Percentiles rank a stretch among this genome's conserved stretches.
These are phyloP conservation scores for Leptographium procerum DNA, from an alignment of 2,329 filamentous ascomycete species.

Conservation along the genomic window DNA sequence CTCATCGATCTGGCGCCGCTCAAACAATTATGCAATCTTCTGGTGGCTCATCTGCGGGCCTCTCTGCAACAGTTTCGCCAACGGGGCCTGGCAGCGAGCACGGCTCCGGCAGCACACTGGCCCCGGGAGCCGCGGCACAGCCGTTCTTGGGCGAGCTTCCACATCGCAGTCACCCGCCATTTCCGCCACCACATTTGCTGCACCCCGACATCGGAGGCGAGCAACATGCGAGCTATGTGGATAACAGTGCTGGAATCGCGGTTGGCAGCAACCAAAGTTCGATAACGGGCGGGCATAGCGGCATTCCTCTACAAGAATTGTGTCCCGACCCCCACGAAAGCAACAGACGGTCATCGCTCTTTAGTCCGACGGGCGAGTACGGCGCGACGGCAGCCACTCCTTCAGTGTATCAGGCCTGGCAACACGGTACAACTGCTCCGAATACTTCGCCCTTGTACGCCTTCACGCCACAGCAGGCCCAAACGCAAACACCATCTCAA, in stretches of 20 bases:
- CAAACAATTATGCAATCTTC: slow-evolving; percentile 23
- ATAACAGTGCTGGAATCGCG: slow-evolving; percentile 21
- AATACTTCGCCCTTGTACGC: slow-evolving; percentile 33
- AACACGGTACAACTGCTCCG: slow-evolving; percentile 28
- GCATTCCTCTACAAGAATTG: slow-evolving; percentile 33
- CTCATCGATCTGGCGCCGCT: slow-evolving; percentile 10
- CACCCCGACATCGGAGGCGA: slow-evolving; percentile 29
- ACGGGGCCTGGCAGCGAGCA: slow-evolving; percentile 23
- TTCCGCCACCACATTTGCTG: slow-evolving; percentile 31
- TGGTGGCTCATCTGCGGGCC: not conserved
- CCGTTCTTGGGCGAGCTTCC: slow-evolving; percentile 32
- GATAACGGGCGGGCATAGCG: slow-evolving; percentile 19
- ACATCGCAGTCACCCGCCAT: slow-evolving; percentile 22
- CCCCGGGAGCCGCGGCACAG: slow-evolving; percentile 8
- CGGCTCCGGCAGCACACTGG: slow-evolving; percentile 16
- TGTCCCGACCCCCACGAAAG: slow-evolving; percentile 32
- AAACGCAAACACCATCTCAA: not conserved
- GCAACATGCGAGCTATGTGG: slow-evolving; percentile 27
- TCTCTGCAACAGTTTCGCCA: slow-evolving; percentile 4
- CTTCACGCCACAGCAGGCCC: slow-evolving; percentile 28
- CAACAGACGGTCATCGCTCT: slow-evolving; percentile 35
- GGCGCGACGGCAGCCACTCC: slow-evolving; percentile 22
- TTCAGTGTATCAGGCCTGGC: slow-evolving; percentile 34
- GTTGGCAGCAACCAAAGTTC: slow-evolving; percentile 21
- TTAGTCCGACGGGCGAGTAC: slow-evolving; percentile 32